Evolutionary conservation across 345 rosid species (phyloP).

Genomic region (Euclidium syriacum): DNA sequence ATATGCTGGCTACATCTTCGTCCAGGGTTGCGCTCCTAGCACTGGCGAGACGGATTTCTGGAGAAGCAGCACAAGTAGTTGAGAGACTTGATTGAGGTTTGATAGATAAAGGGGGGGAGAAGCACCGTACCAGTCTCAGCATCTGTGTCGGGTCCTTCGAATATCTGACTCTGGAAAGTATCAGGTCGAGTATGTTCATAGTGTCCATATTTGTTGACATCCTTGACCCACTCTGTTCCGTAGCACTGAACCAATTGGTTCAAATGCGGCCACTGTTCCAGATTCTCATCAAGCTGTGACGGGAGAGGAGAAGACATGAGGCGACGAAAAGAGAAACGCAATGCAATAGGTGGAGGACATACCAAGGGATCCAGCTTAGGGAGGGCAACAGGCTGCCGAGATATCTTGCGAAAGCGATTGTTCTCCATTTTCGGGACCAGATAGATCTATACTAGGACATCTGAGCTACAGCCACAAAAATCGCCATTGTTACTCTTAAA

Average conservation of each 20-base stretch:
- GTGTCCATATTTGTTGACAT: conserved; percentile 89
- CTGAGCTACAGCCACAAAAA: neutral
- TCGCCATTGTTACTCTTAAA: neutral
- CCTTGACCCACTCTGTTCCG: conserved; percentile 86
- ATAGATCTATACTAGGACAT: conserved; percentile 15
- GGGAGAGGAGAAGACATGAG: neutral
- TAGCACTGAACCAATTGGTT: conserved; percentile 82
- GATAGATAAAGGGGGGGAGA: no score
- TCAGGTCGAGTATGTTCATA: conserved; percentile 57
- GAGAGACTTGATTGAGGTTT: neutral
- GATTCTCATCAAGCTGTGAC: conserved; percentile 74
- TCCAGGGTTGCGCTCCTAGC: conserved; percentile 62
- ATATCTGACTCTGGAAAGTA: conserved; percentile 74
- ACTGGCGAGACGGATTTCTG: conserved; percentile 79
- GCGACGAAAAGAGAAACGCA: neutral
- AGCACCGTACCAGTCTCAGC: conserved; percentile 85
- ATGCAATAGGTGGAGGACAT: neutral
- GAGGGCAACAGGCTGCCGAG: conserved; percentile 29
- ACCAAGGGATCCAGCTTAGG: conserved; percentile 36
- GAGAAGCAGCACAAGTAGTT: conserved; percentile 8
- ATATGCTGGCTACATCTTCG: conserved; percentile 70
- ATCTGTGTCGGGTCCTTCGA: conserved; percentile 97
- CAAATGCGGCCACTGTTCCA: conserved; percentile 97
- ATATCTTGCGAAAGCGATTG: conserved; percentile 29
- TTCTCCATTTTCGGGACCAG: conserved; percentile 19